Base-by-base conservation (phyloP, 768 basidiomycete species). In the Rhodotorula graminis region DNA sequence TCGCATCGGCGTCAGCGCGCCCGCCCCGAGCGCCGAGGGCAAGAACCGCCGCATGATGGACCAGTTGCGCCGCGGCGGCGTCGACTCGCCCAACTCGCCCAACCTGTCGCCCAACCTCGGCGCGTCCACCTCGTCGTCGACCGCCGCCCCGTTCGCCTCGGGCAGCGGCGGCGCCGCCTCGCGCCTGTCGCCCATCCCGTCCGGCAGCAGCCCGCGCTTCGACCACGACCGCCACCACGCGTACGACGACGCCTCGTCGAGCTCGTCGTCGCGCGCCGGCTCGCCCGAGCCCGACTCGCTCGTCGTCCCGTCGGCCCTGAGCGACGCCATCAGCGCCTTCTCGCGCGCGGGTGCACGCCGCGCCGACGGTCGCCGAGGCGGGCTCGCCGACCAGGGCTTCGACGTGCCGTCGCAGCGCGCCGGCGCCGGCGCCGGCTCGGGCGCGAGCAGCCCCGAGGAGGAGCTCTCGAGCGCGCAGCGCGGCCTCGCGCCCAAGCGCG, bases 321-420 rank as follows among this genome's bases (percentile, higher is more conserved):
- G 33, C 46, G 64, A 73, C 49, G 74, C 74, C 37, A 64, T 76
- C 61, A 61, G 65, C 11, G 74, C 74, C 29, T 76, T 76, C 55
- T 70, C 71, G 6, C 29, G 23, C 49, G 71, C 74, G 1, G 74
- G 74, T 27, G 56, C 49, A 8, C 65, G 69, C 1, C 61, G 74
- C 18, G 71, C 71, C 5, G 71, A 72, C 57, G 71, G 71, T 3
- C 27, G 74, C 0, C 25, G 71, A 7, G 74, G 74, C 40, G 74
- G 74, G 0, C 57, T 75, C 21, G 74, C 74, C 21, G 74, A 75
- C 53, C 74, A 75, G 23, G 74, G 74, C 25, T 65, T 71, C 40
- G 52, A 50, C 40, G 65, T 57, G 16, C 49, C 65, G 8, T 52
- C 65, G 1, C 23, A 33, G 9, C 42, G 46, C n/a, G 27, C 15